Evolutionary conservation across 805 yeast species (phyloP), one percentile per base, ranked within the genome.

Genomic region (Saccharomyces mikatae): DNA sequence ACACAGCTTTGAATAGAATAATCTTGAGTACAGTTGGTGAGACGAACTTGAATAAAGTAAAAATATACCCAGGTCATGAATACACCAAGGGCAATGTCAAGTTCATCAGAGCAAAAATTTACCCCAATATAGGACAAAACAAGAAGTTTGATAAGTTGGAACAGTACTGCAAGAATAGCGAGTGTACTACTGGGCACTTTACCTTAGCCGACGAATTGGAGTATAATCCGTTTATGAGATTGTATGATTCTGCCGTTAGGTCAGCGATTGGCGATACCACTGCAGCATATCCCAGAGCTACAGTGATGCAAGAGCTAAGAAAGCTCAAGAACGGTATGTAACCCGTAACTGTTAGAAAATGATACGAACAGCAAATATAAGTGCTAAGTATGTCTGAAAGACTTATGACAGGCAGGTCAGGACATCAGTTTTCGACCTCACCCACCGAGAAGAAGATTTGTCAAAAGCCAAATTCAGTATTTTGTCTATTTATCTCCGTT

Each of bases 41-140:
- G 36, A 54, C 64, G 21, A 62, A 68, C 47, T 67, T 66, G 70
- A 47, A 47, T 27, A 51, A 47, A 5, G 89, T 97, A 0, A 68
- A 70, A 41, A 90, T 91, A 1, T 92, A 82, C 66, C 92, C 97
- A 1, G 99, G 99, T 2, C 99, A 94, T 70, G 99, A 94, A 72
- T 94, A 94, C 72, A 94, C 99, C 5, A 79, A 76, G 61, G 77
- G 87, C 27, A 92, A 94, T 67, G 85, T 87, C 24, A 80, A 78
- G 60, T 94, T 94, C 69, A 88, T 94, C 21, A 78, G 81, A 59
- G 77, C 83, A 2, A 81, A 87, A 1, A 68, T 89, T 53, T 68
- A 75, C 48, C 73, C 78, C 53, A 76, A 74, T 48, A 41, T 60
- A 26, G 64, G 66, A 9, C 71, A 71, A 11, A 70, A 71, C 54